Percentiles rank a stretch among this genome's conserved stretches.
Conservation (phyloP, 441 rosid genomes). For the Adansonia madagascariensis region DNA sequence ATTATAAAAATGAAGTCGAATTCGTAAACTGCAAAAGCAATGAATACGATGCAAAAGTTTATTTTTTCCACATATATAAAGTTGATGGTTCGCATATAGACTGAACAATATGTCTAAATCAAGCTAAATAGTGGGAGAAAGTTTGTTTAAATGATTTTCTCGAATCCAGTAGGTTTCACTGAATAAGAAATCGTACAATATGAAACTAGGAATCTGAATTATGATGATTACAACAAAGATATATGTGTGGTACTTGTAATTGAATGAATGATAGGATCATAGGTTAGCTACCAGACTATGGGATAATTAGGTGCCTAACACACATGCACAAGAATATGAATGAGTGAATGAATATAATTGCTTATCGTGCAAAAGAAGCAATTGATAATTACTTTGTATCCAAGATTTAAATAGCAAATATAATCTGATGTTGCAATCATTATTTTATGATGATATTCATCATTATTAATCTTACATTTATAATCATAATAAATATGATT, state of each 20-base stretch:
- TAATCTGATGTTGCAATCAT: no score
- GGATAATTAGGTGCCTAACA: constrained; percentile 12
- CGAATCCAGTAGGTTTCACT: neutral
- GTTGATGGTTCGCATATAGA: neutral
- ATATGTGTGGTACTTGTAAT: neutral
- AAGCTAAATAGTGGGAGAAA: neutral
- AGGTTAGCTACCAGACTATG: neutral
- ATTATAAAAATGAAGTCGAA: neutral
- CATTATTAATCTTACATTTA: no score
- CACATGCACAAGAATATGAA: neutral
- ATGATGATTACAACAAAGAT: neutral
- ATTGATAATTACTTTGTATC: neutral
- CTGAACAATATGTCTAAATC: neutral
- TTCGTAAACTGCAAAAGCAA: neutral
- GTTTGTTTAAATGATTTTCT: neutral
- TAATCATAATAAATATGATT: no score
- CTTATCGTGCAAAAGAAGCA: neutral
- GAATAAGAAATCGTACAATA: neutral
- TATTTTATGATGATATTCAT: no score
- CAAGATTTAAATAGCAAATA: no score
- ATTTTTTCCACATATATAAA: neutral
- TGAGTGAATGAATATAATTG: neutral
- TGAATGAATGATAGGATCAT: neutral
- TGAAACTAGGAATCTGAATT: neutral
- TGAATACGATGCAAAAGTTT: neutral